phyloP scores from a whole-genome alignment of 352 stramenopile species.

The Pythium sp. region DNA sequence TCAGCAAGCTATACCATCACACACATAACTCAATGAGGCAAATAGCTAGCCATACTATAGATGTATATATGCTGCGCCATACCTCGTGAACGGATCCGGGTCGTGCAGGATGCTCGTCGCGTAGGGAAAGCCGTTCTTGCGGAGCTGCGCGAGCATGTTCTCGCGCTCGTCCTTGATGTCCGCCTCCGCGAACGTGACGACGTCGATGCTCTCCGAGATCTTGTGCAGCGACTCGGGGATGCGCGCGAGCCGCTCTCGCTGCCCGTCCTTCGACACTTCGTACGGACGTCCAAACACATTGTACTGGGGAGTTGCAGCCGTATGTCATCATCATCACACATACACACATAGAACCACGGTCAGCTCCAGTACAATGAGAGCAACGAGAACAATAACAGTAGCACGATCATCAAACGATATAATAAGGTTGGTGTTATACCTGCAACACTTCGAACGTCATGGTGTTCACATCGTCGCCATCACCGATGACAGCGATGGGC shows the following conservation, averaged over 20 bases:
- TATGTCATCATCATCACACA: neutral
- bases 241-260: slow-evolving; percentile 56
- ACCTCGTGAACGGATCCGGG: slow-evolving; percentile 77
- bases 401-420: neutral
- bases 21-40: neutral
- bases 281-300: slow-evolving; percentile 76
- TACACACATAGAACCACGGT: no score
- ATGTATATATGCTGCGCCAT: neutral
- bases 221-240: slow-evolving; percentile 49
- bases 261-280: slow-evolving; percentile 70
- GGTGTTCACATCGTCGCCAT: slow-evolving; percentile 1
- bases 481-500: neutral
- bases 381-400: neutral
- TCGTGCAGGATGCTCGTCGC: slow-evolving; percentile 71
- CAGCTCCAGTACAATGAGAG: neutral
- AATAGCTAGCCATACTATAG: neutral
- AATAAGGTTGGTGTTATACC: slow-evolving; percentile 17
- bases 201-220: slow-evolving; percentile 56
- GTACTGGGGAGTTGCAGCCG: slow-evolving; percentile 42
- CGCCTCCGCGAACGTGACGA: slow-evolving; percentile 76
- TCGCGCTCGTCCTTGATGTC: slow-evolving; percentile 49
- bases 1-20: slow-evolving; percentile 42
- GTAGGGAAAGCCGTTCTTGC: slow-evolving; percentile 48
- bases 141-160: slow-evolving; percentile 63
- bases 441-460: slow-evolving; percentile 65